phyloP scores from a whole-genome alignment of 2,329 filamentous ascomycete species.

The Alternaria hordeiaustralica region DNA sequence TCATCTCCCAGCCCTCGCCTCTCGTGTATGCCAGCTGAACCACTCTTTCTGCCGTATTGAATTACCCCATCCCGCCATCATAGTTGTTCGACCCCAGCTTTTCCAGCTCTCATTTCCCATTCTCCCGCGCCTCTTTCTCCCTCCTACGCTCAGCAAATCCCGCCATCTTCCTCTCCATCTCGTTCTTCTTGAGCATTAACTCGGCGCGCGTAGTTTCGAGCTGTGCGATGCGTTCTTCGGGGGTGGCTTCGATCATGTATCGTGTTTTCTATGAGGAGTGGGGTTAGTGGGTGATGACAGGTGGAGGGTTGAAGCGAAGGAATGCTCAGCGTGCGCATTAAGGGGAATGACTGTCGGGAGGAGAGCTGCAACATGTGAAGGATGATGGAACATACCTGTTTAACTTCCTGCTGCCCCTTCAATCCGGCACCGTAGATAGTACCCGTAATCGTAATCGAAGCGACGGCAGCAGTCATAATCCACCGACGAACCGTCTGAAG shows the following conservation, averaged over 20 bases:
- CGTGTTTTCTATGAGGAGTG: constrained; percentile 49
- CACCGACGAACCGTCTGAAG: constrained; percentile 53
- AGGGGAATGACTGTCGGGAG: neutral
- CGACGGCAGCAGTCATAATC: constrained; percentile 62
- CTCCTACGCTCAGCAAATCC: constrained; percentile 25
- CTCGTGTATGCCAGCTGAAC: neutral
- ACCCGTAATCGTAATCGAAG: constrained; percentile 63
- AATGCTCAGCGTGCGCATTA: neutral
- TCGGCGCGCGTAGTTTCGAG: constrained; percentile 59
- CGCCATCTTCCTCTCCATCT: constrained; percentile 63
- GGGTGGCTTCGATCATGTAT: constrained; percentile 57
- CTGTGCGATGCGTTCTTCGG: constrained; percentile 62
- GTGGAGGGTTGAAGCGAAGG: neutral
- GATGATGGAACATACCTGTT: constrained; percentile 53
- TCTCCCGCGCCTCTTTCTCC: constrained; percentile 16
- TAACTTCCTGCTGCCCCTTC: constrained; percentile 60
- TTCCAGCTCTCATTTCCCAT: constrained; percentile 16
- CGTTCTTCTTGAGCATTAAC: constrained; percentile 58
- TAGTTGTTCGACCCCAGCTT: neutral
- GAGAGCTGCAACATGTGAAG: neutral
- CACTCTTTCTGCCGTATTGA: neutral
- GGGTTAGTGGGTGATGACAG: neutral
- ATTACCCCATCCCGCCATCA: neutral
- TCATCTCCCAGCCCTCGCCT: neutral
- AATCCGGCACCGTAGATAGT: constrained; percentile 66